These are phyloP conservation scores for Hypoxylon trugodes DNA, from an alignment of 495 filamentous ascomycete species.

Conservation along the genomic window DNA sequence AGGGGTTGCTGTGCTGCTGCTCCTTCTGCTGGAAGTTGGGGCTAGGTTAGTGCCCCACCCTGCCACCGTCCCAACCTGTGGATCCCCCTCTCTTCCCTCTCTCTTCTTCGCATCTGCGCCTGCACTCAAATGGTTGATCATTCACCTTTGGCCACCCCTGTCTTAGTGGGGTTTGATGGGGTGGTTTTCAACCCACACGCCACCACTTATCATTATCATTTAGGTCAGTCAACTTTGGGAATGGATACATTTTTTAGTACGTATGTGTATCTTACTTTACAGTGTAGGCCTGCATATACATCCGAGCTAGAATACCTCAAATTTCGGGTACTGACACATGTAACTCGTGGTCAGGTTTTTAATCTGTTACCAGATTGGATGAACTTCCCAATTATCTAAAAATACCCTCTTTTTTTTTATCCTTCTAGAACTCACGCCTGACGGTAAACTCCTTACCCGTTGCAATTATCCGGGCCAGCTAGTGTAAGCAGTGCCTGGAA, in stretches of 20 bases:
- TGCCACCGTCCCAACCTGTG: conserved; percentile 4
- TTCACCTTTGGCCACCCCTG: conserved; percentile 4
- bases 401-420: conserved; percentile 19
- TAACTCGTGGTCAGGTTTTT: conserved; percentile 9
- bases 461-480: conserved; percentile 27
- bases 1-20: conserved; percentile 4
- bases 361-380: conserved; percentile 22
- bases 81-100: no score
- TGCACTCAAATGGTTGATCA: conserved; percentile 17
- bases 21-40: conserved; percentile 12
- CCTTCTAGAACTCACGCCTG: conserved; percentile 26
- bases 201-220: conserved; percentile 25
- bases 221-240: not conserved
- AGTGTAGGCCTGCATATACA: not conserved
- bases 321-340: not conserved
- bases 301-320: not conserved
- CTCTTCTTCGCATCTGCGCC: not conserved
- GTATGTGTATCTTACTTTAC: no score
- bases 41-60: conserved; percentile 20
- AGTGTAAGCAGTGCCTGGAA: conserved; percentile 26
- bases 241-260: no score
- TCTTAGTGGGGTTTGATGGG: conserved; percentile 18
- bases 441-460: conserved; percentile 11
- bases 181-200: conserved; percentile 23
- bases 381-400: not conserved